Evolutionary conservation across 805 yeast genomes (phyloP).

Genomic region (Hanseniaspora lachancei): DNA sequence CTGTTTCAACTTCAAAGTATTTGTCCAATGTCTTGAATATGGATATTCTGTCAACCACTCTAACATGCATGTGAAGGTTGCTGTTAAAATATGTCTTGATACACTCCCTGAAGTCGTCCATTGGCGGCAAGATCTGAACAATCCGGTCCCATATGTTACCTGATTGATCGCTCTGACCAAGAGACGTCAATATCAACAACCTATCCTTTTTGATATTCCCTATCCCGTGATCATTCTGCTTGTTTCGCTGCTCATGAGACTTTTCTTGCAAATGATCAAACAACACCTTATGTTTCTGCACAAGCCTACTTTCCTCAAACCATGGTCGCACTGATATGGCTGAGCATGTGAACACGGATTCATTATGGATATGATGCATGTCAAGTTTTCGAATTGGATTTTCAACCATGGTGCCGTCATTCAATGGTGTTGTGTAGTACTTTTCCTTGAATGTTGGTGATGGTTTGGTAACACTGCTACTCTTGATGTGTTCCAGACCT

Average conservation of each 20-base stretch:
- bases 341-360: slow-evolving; percentile 8
- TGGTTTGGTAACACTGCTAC: not conserved
- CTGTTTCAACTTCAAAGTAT: slow-evolving; percentile 2
- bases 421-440: not conserved
- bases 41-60: slow-evolving; percentile 7
- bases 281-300: slow-evolving; percentile 5
- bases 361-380: not conserved
- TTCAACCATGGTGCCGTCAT: not conserved
- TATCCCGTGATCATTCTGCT: slow-evolving; percentile 6
- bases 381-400: slow-evolving; percentile 9
- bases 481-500: not conserved
- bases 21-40: not conserved
- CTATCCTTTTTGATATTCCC: slow-evolving; percentile 10
- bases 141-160: slow-evolving; percentile 3
- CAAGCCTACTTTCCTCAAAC: slow-evolving; percentile 7
- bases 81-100: slow-evolving; percentile 5
- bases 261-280: slow-evolving; percentile 10
- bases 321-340: slow-evolving; percentile 8
- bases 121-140: not conserved
- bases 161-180: not conserved
- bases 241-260: slow-evolving; percentile 2
- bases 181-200: not conserved
- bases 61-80: slow-evolving; percentile 1
- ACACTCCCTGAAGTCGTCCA: slow-evolving; percentile 3
- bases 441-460: slow-evolving; percentile 1